A percentile compares a stretch with the other conserved stretches of the same genome.
phyloP scores from a whole-genome alignment of 83 land plant genomes.

The Picea abies region DNA sequence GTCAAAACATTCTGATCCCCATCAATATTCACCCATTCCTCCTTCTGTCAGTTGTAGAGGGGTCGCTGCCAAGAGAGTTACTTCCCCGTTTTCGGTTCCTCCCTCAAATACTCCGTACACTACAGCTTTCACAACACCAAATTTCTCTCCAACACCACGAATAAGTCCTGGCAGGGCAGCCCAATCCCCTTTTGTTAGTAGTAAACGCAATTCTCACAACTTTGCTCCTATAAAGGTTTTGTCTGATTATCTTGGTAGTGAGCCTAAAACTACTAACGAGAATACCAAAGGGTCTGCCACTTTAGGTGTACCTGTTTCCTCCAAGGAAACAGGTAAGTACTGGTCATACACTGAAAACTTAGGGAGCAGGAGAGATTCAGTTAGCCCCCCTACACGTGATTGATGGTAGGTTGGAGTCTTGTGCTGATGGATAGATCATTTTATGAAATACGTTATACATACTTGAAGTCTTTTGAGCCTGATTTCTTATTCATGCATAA shows the following conservation, averaged over 20 bases:
- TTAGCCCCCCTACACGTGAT: conserved; percentile 13
- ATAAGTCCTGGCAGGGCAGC: conserved; percentile 39
- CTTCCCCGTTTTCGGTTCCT: conserved; percentile 41
- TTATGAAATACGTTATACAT: conserved; percentile 4
- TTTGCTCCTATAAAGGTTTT: conserved; percentile 48
- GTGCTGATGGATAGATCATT: neutral
- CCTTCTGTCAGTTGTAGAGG: conserved; percentile 29
- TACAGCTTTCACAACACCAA: conserved; percentile 56
- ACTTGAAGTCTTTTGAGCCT: neutral
- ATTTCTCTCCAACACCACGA: conserved; percentile 36
- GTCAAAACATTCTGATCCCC: conserved; percentile 50
- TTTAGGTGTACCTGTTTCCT: neutral
- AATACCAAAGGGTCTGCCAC: conserved; percentile 1
- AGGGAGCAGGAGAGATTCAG: conserved; percentile 16
- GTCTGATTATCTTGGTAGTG: conserved; percentile 58
- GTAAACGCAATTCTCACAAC: conserved; percentile 17
- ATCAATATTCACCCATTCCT: conserved; percentile 15
- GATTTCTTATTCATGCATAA: neutral
- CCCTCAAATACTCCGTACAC: conserved; percentile 50
- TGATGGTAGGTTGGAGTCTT: neutral
- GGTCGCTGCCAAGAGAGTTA: conserved; percentile 32
- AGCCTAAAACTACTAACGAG: conserved; percentile 17
- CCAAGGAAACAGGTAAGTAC: conserved; percentile 6
- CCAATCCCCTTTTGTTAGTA: conserved; percentile 27
- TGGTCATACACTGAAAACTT: conserved; percentile 15